Conservation (phyloP, 1,139 yeast species). For the Groenewaldozyma sp. region DNA sequence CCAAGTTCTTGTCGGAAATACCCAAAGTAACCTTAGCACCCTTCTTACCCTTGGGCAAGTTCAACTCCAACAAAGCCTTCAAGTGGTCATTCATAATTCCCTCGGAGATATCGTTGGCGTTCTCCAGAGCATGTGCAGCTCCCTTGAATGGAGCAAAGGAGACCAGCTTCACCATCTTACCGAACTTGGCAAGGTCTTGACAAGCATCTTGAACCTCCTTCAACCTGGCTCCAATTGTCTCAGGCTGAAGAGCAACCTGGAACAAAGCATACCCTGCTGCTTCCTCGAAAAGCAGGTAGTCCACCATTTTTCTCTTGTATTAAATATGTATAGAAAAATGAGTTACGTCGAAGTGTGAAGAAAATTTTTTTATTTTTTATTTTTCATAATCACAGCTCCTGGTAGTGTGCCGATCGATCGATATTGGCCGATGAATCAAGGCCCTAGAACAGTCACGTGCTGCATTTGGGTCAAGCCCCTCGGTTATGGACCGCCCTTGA, state of each 20-base stretch:
- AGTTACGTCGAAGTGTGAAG: slow-evolving; percentile 3
- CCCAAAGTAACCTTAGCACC: slow-evolving; percentile 57
- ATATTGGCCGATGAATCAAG: too few species aligned
- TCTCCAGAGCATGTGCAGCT: slow-evolving; percentile 97
- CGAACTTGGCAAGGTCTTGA: slow-evolving; percentile 77
- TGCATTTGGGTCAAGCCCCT: background rate
- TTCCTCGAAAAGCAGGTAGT: slow-evolving; percentile 93
- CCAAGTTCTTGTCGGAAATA: slow-evolving; percentile 89
- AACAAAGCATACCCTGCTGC: slow-evolving; percentile 97
- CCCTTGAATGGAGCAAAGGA: slow-evolving; percentile 98
- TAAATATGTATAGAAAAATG: slow-evolving; percentile 1
- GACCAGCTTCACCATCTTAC: slow-evolving; percentile 86
- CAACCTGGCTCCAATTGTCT: slow-evolving; percentile 83
- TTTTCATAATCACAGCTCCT: too few species aligned
- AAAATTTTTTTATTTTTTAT: slow-evolving; percentile 8
- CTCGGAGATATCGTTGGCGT: slow-evolving; percentile 95
- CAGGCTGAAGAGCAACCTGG: slow-evolving; percentile 90
- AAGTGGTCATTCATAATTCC: slow-evolving; percentile 91
- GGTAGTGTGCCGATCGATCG: too few species aligned
- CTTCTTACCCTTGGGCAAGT: slow-evolving; percentile 79
- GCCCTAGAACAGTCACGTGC: too few species aligned
- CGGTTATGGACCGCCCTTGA: too few species aligned
- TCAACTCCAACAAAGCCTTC: slow-evolving; percentile 80
- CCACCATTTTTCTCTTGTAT: slow-evolving; percentile 51
- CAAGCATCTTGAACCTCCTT: slow-evolving; percentile 93